A percentile compares a stretch with the other conserved stretches of the same genome.
phyloP scores from a whole-genome alignment of 2,329 filamentous ascomycete species.

The Botryotinia globosa region DNA sequence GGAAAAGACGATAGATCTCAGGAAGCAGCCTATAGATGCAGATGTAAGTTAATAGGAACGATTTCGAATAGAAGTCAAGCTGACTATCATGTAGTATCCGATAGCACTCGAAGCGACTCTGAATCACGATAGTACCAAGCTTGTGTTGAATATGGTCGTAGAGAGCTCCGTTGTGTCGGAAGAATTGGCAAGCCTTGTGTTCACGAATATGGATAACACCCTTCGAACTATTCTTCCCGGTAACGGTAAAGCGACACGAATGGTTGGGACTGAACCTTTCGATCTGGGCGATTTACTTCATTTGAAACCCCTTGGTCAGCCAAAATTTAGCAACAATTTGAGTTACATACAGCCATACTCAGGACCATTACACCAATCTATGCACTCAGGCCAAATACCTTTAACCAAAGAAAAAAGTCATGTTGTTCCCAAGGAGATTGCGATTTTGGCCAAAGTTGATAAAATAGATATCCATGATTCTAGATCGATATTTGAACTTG shows the following conservation, averaged over 20 bases:
- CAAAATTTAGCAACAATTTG: too few relatives aligned
- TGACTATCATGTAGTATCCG: slow-evolving; percentile 44
- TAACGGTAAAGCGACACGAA: background rate
- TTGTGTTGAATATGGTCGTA: slow-evolving; percentile 60
- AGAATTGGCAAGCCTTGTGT: slow-evolving; percentile 40
- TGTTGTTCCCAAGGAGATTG: slow-evolving; percentile 59
- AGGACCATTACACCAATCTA: background rate
- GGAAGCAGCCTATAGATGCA: slow-evolving; percentile 42
- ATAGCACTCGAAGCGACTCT: slow-evolving; percentile 73
- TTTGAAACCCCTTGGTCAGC: background rate
- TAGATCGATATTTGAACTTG: slow-evolving; percentile 74
- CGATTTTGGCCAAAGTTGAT: slow-evolving; percentile 55
- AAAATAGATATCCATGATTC: slow-evolving; percentile 51
- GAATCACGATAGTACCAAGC: slow-evolving; percentile 41
- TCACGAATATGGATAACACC: slow-evolving; percentile 43
- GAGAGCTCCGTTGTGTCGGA: slow-evolving; percentile 46
- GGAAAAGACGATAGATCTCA: slow-evolving; percentile 55
- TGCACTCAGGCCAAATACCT: slow-evolving; percentile 52
- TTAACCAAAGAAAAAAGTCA: slow-evolving; percentile 42
- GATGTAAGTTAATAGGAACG: slow-evolving; percentile 39
- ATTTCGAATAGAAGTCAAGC: background rate
- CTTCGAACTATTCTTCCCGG: slow-evolving; percentile 22
- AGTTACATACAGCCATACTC: background rate
- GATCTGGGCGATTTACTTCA: background rate
- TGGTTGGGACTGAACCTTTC: background rate